Base-by-base conservation (phyloP, 805 yeast species). In the Schwanniomyces yamadae region DNA sequence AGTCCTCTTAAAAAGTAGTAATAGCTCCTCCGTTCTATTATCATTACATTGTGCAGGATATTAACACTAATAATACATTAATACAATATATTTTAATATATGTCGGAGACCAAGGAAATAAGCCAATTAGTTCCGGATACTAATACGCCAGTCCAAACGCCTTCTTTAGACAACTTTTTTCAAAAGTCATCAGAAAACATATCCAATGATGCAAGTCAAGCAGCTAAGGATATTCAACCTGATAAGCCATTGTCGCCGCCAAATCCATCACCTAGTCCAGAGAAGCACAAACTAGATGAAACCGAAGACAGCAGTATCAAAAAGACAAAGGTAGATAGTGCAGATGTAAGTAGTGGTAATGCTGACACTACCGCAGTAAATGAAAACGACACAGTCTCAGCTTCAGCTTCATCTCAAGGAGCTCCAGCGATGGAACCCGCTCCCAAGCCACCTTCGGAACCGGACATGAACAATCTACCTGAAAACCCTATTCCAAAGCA, bases 381-480 rank as follows among this genome's bases (percentile, higher is more conserved):
- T 23, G 39, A 24, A 6, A 13, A 34, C 20, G 28, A 14, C 9
- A 36, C 19, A 15, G 22, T 16, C 5, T 11, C 31, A 12, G 23
- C 44, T 19, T 39, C 49, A 1, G 34, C 11, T 39, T 53, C 42
- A 23, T 48, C 45, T 35, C 42, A 45, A 21, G 61, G 55, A 7
- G 29, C 15, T 18, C 15, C 17, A 16, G 20, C 29, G 4, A 27
- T 12, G 6, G 29, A 16, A 10, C 88, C 93, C 2, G 91, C 90
- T 3, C 90, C 93, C 9, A 74, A 77, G 39, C 93, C 93, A 1
- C 77, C 84, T 1, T 54, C 70, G 3, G 89, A 83, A 54, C 88
- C 90, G 0, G 89, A 82, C 50, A 75, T 81, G 81, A 52, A 76
- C 50, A 80, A 81, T 46, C 66, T 84, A 16, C 86, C 91, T 2